Base-by-base conservation (phyloP, 257 asterid genomes). In the Penstemon newberryi region DNA sequence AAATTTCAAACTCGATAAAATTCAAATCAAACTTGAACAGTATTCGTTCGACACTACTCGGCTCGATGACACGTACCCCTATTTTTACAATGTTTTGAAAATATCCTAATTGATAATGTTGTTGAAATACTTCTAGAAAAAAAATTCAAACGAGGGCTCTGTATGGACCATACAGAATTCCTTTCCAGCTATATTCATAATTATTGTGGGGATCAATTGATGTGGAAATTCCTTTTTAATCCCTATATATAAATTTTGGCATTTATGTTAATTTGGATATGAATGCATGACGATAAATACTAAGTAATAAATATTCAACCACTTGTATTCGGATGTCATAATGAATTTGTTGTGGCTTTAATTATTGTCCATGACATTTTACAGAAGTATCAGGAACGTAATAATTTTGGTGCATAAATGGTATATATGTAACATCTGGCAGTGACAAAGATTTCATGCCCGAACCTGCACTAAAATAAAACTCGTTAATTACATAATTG, bases 381-480 rank as follows among this genome's bases (percentile, higher is more conserved):
- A 15, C n/a, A 57, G 10, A 33, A 8, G 64, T 8, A 25, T 7
- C 59, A 3, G 11, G 53, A 8, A 45, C 65, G 19, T 36, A 38
- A 70, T 70, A 49, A 70, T 49, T 70, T 70, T 58, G 13, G 40
- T 5, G 51, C 4, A 46, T 46, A 25, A 45, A 7, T 15, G 37
- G 67, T 6, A 69, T 9, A 9, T 49, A 9, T 58, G 66, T 25
- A 67, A 67, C 10, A 41, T 44, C 38, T 55, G 69, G 58, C 58
- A 64, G 12, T 50, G 47, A 46, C 25, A 60, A 3, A 63, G 38
- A 44, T 42, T 61, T 61, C 52, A 18, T 25, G 54, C 19, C 8
- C 10, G 1, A 62, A 8, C 46, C 58, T 18, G 37, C 33, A 53
- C 33, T n/a, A 53, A 46, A 53, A n/a, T 53, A 53, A 53, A 15